Evolutionary conservation across 225 moss, liverwort and hornwort species (phyloP), one percentile per base, ranked within the genome.

Genomic region (Marchantia polymorpha): DNA sequence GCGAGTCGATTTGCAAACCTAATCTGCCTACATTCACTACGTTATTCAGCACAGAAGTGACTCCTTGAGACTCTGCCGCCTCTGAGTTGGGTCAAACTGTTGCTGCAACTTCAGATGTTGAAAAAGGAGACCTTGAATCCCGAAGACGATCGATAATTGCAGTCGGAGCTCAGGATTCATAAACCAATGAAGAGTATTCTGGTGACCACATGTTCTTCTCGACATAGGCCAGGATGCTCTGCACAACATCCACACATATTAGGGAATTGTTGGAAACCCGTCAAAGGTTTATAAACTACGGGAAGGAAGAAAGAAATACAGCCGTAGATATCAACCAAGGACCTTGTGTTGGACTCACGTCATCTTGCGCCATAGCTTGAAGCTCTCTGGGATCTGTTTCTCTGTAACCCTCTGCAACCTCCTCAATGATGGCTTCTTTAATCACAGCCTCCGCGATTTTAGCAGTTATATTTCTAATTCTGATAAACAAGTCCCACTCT

Each of bases 391-490:
- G 0, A 67, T 90, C 84, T n/a, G 85, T 87, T 30, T 83, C 80
- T 83, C 83, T 81, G 52, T 89, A 90, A 80, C 96, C 96, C 80
- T 91, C 87, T 26, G 94, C 92, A 83, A 87, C 88, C 63, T 91
- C 91, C 80, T 94, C 96, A 81, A 85, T 90, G 12, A 96, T 79
- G 26, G 96, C 94, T 83, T 93, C 96, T 81, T 89, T 89, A 80
- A 94, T 85, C 68, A 96, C 94, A 48, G 96, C 94, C 67, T 81
- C 81, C 6, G 96, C 96, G 74, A 96, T 91, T 52, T 91, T 89
- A 76, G 96, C 96, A 67, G 96, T 92, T 76, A 96, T 96, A 73
- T 89, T 84, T 54, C 96, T 91, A 85, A 96, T 96, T 79, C 93
- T 93, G 82, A 74, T 58, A 68, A 12, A 88, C 60, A 77, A 12